Evolutionary conservation across 106 monocot genomes (phyloP), one percentile per base, ranked within the genome.

Genomic region (Allium cepa): DNA sequence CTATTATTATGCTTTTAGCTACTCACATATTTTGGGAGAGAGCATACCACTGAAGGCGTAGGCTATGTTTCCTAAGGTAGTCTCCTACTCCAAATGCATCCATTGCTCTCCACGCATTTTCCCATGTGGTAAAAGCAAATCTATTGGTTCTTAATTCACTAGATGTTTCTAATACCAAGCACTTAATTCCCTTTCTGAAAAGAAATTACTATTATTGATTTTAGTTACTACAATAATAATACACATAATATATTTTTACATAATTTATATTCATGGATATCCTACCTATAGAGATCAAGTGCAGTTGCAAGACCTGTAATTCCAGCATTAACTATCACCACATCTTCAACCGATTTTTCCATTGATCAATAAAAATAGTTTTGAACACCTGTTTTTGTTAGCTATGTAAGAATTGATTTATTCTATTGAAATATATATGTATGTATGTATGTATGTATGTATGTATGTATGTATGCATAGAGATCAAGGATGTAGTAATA

Each of bases 131-230:
- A 27, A 85, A 72, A 8, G 75, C 85, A 51, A 78, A 84, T 27
- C 84, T 80, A 4, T 70, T 27, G 2, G 77, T 47, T 15, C 84
- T 77, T 74, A 84, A 52, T 7, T 53, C 18, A 4, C 63, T 61
- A 9, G 84, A 84, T 61, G 84, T 70, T 63, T 85, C 85, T 74
- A 85, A 63, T 14, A 84, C 78, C 51, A 85, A 17, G 69, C 85
- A 53, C 52, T 68, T 75, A 14, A 78, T 52, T 36, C 85, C 85
- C 63, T 58, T 72, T 67, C 85, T 85, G 68, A 7, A 70, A 15
- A 53, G n/a, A 10, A 46, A 27, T 27, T 26, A 45, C 14, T 22
- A 22, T 22, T 22, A 22, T 22, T 22, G 22, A 22, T 22, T 22
- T 22, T 1, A 22, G 22, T 22, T 22, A 0, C 22, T 22, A 1